Conservation (phyloP, 345 rosid species). For the Camelina laxa region DNA sequence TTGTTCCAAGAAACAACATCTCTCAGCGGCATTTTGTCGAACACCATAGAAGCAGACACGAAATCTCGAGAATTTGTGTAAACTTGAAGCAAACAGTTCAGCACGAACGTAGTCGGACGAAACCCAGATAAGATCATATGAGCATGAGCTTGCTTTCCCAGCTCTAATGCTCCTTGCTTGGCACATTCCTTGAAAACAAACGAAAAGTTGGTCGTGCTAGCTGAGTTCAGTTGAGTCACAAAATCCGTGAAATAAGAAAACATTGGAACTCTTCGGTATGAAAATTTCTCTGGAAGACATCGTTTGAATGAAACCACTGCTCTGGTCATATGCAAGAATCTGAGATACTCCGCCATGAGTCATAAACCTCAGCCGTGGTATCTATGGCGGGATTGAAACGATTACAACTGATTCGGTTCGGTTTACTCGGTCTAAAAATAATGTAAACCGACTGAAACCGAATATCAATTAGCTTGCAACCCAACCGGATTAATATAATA, state of each 20-base stretch:
- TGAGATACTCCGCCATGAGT: conserved; percentile 39
- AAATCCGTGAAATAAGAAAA: conserved; percentile 48
- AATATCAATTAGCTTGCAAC: conserved; percentile 6
- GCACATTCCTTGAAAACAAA: conserved; percentile 75
- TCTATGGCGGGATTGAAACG: conserved; percentile 34
- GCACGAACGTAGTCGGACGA: conserved; percentile 63
- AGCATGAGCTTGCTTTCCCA: conserved; percentile 83
- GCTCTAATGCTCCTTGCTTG: conserved; percentile 44
- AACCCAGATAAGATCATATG: conserved; percentile 77
- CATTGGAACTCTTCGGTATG: conserved; percentile 15
- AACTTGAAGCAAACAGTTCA: conserved; percentile 74
- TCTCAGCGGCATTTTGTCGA: conserved; percentile 63
- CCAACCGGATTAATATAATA: not conserved
- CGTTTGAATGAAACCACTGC: conserved; percentile 17
- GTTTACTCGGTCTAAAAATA: not conserved
- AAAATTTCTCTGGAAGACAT: not conserved
- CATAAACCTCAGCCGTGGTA: conserved; percentile 7
- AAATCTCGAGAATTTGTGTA: conserved; percentile 58
- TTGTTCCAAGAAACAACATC: conserved; percentile 84
- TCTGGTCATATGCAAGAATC: conserved; percentile 34
- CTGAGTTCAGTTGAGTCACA: conserved; percentile 37
- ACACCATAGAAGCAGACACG: conserved; percentile 59
- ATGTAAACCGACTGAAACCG: not conserved
- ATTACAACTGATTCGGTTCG: conserved; percentile 12
- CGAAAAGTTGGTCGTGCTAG: conserved; percentile 59